These are phyloP conservation scores for Ceratobasidium sp. DNA, from an alignment of 1,284 basidiomycete genomes.

Conservation along the genomic window DNA sequence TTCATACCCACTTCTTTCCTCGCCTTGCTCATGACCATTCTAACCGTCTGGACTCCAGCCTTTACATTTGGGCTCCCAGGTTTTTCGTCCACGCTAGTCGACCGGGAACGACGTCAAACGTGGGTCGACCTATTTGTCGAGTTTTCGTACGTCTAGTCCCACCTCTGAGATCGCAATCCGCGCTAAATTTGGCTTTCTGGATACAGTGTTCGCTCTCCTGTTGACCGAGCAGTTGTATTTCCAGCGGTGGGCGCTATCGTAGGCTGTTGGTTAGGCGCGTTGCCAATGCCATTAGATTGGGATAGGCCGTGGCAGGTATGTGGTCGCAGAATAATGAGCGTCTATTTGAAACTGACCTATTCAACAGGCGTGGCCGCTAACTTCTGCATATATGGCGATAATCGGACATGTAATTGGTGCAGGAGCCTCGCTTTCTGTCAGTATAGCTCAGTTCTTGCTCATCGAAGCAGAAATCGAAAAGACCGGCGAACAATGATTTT, in stretches of 20 bases:
- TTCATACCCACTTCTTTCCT: slow-evolving; percentile 70
- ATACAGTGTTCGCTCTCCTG: slow-evolving; percentile 65
- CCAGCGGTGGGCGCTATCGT: slow-evolving; percentile 78
- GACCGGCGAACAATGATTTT: slow-evolving; percentile 43
- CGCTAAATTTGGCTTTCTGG: neutral
- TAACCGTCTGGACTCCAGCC: slow-evolving; percentile 75
- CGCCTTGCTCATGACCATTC: slow-evolving; percentile 73
- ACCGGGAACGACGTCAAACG: slow-evolving; percentile 50
- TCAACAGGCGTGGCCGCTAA: slow-evolving; percentile 81
- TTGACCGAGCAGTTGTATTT: slow-evolving; percentile 84
- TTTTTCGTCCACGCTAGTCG: slow-evolving; percentile 55
- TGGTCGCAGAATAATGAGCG: slow-evolving; percentile 35
- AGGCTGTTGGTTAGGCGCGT: slow-evolving; percentile 82
- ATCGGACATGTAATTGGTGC: slow-evolving; percentile 76
- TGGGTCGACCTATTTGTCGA: slow-evolving; percentile 86
- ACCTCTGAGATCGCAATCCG: neutral
- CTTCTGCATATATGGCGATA: slow-evolving; percentile 75
- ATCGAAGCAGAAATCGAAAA: slow-evolving; percentile 46
- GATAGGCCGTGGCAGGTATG: slow-evolving; percentile 94
- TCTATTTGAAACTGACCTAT: neutral
- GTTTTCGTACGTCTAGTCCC: slow-evolving; percentile 70
- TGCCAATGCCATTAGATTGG: slow-evolving; percentile 93
- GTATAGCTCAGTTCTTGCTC: slow-evolving; percentile 60
- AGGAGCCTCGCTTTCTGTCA: slow-evolving; percentile 67
- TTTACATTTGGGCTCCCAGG: slow-evolving; percentile 76